These are phyloP conservation scores for Candida vaughaniae DNA, from an alignment of 805 yeast species.

Conservation along the genomic window DNA sequence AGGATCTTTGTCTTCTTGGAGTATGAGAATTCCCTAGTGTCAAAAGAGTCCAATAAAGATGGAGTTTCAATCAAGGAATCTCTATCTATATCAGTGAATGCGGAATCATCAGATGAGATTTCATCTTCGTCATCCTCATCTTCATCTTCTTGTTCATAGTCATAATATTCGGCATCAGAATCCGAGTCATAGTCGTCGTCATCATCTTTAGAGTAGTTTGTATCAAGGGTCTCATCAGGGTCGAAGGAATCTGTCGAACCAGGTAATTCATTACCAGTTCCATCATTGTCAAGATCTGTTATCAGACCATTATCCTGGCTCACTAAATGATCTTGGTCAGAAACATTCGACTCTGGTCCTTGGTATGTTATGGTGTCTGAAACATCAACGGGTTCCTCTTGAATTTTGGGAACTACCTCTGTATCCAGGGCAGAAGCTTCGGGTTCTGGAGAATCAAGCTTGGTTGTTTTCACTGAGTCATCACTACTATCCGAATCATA, in stretches of 20 bases:
- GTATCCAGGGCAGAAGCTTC: conserved; percentile 3
- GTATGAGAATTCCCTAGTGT: conserved; percentile 6
- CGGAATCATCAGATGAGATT: conserved; percentile 36
- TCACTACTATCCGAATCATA: conserved; percentile 14
- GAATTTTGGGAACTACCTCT: conserved; percentile 4
- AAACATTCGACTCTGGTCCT: no score
- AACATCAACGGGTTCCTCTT: background rate
- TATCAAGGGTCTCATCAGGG: conserved; percentile 12
- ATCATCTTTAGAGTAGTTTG: conserved; percentile 9
- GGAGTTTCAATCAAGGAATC: conserved; percentile 35
- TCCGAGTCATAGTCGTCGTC: conserved; percentile 17
- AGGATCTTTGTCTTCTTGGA: conserved; percentile 7
- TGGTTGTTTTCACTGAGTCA: conserved; percentile 12
- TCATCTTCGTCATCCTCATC: conserved; percentile 26
- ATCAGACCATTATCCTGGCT: background rate
- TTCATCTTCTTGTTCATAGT: conserved; percentile 21
- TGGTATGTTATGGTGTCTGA: background rate
- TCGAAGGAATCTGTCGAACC: conserved; percentile 3
- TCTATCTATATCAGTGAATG: conserved; percentile 43
- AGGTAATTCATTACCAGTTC: background rate
- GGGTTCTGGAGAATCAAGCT: conserved; percentile 7
- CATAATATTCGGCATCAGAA: conserved; percentile 12
- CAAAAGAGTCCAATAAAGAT: conserved; percentile 23
- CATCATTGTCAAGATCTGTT: background rate
- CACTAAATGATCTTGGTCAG: background rate